phyloP scores from a whole-genome alignment of 1,284 basidiomycete species.

The Malassezia sp. region DNA sequence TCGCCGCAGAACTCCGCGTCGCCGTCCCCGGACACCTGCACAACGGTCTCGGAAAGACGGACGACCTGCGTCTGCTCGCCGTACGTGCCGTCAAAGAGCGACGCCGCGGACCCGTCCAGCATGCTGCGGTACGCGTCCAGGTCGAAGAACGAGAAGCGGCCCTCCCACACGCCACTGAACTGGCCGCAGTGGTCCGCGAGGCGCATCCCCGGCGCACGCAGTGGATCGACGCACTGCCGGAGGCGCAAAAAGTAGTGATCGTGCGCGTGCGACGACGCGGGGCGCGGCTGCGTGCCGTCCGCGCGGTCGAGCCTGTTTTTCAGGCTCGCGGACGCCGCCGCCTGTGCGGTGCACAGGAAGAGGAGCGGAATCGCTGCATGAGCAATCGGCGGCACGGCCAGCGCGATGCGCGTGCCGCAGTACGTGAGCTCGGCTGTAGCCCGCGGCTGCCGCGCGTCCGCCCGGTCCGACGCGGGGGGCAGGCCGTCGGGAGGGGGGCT shows the following conservation, averaged over 20 bases:
- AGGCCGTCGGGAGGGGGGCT: no score
- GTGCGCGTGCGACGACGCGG: neutral
- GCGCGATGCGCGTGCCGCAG: neutral
- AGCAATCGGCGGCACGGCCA: conserved; percentile 1
- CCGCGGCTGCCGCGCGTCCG: no score
- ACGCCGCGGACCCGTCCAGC: neutral
- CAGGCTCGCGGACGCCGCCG: neutral
- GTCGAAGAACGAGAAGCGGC: conserved; percentile 2
- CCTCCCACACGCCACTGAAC: conserved; percentile 6
- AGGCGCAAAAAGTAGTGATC: conserved; percentile 1
- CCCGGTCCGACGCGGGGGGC: neutral
- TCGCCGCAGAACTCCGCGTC: neutral
- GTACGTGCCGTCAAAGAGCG: conserved; percentile 1
- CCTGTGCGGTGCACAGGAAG: neutral
- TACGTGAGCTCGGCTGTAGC: neutral
- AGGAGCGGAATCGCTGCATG: conserved; percentile 1
- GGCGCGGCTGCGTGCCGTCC: neutral
- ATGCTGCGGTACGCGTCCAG: conserved; percentile 1
- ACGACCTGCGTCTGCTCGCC: conserved; percentile 6
- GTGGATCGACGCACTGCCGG: neutral
- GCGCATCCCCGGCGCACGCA: neutral
- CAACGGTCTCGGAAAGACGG: neutral
- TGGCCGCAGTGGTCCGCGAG: neutral
- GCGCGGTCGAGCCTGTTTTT: neutral
- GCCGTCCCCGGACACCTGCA: neutral